phyloP scores from a whole-genome alignment of 176 grass and related monocot genomes.

The Saccharum spontaneum region DNA sequence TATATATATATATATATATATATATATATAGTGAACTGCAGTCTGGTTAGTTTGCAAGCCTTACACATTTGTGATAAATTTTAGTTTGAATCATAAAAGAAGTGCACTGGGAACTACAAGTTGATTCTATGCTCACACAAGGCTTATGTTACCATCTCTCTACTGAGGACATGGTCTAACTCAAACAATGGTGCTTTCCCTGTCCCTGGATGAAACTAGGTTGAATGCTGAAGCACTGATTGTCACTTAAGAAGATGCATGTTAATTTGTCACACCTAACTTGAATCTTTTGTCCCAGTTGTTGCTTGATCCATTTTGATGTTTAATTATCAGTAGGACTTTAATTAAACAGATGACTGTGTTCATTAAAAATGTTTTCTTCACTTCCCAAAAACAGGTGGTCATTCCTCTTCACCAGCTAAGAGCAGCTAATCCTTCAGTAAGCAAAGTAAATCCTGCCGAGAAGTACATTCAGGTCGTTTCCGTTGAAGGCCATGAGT shows the following conservation, averaged over 20 bases:
- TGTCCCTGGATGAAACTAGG: not conserved
- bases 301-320: not conserved
- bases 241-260: not conserved
- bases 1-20: too few relatives aligned
- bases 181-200: not conserved
- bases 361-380: not conserved
- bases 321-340: not conserved
- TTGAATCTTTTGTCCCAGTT: not conserved
- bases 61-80: not conserved
- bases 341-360: not conserved
- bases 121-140: not conserved
- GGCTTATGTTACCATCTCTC: not conserved
- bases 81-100: not conserved
- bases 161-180: not conserved
- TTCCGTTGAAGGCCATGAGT: conserved; percentile 79
- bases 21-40: too few relatives aligned
- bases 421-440: conserved; percentile 79
- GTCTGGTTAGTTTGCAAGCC: not conserved
- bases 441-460: conserved; percentile 66
- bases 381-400: conserved; percentile 53
- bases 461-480: conserved; percentile 88
- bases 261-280: not conserved
- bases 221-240: not conserved
- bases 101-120: not conserved
- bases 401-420: conserved; percentile 86